Evolutionary conservation across 2,329 filamentous ascomycete species (phyloP), one percentile per base, ranked within the genome.

Genomic region (Aspergillus ibericus): DNA sequence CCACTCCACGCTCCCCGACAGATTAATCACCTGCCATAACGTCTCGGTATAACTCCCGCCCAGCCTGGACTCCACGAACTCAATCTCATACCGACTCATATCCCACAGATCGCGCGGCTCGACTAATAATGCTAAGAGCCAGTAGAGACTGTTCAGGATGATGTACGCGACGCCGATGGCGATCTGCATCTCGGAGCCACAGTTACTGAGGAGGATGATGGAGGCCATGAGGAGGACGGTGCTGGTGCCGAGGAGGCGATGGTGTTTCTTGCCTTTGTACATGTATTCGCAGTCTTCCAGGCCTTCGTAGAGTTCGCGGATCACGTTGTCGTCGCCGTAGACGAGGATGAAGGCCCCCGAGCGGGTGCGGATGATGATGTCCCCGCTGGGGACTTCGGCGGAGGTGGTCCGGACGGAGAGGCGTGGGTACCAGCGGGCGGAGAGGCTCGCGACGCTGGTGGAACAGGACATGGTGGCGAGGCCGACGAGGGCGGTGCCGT

Each of bases 191-290:
- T 80, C 78, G 78, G 84, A 87, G n/a, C 79, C 80, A 70, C 84
- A 85, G 67, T 88, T 88, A 1, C 85, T 85, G 34, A 88, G 72
- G 13, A 87, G 72, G 12, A 88, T 83, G 10, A 88, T 83, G 1
- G 82, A 80, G 3, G 83, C 68, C 85, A 88, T 88, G 46, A 88
- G 79, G 25, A 87, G 63, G 8, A 85, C 79, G 8, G 85, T 88
- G 34, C 83, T 85, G 1, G 82, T 42, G 0, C 80, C 84, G 73
- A 88, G 85, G 7, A 86, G 78, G 0, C 77, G 68, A 18, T 82
- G 80, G 68, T 86, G 85, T 1, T 66, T 64, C n/a, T 67, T 73
- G 27, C 72, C 76, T 4, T 72, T 71, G 42, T 86, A 79, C 22
- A 78, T 75, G 64, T 87, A 88, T 27, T 80, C 68, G 70, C 85